Evolutionary conservation across 1,284 basidiomycete species (phyloP).

Genomic region (Meripilus lineatus): DNA sequence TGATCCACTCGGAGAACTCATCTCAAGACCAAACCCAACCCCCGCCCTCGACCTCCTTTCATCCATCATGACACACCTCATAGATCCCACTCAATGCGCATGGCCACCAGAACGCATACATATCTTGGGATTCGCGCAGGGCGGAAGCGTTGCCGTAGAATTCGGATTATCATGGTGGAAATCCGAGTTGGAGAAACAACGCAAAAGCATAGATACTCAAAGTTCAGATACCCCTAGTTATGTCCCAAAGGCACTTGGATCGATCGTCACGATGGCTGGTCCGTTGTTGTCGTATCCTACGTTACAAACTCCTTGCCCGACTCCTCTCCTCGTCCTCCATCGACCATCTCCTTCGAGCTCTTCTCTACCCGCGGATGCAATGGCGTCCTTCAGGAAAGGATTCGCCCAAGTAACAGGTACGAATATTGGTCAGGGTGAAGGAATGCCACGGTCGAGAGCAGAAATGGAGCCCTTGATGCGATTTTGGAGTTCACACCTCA

Average conservation of each 20-base stretch:
- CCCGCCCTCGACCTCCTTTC: constrained; percentile 54
- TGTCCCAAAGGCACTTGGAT: constrained; percentile 43
- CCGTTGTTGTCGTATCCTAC: constrained; percentile 76
- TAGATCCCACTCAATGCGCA: constrained; percentile 39
- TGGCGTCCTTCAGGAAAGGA: constrained; percentile 53
- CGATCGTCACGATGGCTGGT: constrained; percentile 66
- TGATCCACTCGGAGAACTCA: constrained; percentile 69
- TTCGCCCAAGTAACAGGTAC: constrained; percentile 40
- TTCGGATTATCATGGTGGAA: constrained; percentile 50
- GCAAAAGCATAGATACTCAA: constrained; percentile 10
- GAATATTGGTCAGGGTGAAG: constrained; percentile 36
- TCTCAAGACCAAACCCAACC: constrained; percentile 70
- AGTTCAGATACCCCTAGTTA: constrained; percentile 9
- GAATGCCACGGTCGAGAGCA: constrained; percentile 72
- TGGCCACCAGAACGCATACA: constrained; percentile 75
- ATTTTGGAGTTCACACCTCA: constrained; percentile 78
- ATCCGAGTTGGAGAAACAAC: constrained; percentile 23
- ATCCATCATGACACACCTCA: constrained; percentile 52
- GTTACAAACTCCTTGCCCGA: constrained; percentile 42
- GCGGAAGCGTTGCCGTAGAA: constrained; percentile 78
- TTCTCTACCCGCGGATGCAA: constrained; percentile 37
- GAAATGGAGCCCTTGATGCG: constrained; percentile 84
- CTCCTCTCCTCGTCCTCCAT: constrained; percentile 62
- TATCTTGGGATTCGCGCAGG: constrained; percentile 88
- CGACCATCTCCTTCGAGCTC: constrained; percentile 43